Evolutionary conservation across 2,329 filamentous ascomycete species (phyloP).

Genomic region (Clarireedia monteithiana): DNA sequence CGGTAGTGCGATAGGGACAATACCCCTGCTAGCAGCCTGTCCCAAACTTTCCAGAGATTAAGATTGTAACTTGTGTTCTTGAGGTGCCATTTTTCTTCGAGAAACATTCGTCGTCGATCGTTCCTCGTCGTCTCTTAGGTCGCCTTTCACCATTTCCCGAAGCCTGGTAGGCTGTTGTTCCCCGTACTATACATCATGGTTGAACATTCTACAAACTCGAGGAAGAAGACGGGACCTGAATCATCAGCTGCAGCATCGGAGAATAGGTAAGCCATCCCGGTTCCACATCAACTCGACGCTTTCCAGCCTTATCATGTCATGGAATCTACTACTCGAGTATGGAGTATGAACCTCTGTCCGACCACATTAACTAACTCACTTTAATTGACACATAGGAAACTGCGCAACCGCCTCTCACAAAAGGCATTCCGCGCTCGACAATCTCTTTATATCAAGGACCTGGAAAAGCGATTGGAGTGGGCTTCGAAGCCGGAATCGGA

Average conservation of each 20-base stretch:
- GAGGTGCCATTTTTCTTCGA: too few species aligned
- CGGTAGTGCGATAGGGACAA: too few species aligned
- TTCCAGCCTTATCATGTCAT: neutral
- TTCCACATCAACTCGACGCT: neutral
- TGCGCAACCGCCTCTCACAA: conserved; percentile 7
- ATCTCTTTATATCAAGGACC: conserved; percentile 5
- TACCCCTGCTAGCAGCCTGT: too few species aligned
- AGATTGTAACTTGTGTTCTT: too few species aligned
- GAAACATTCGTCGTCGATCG: too few species aligned
- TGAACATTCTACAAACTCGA: neutral
- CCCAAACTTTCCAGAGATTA: too few species aligned
- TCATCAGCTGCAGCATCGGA: conserved; percentile 1
- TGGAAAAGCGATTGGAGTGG: conserved; percentile 7
- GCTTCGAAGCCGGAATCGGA: conserved; percentile 6
- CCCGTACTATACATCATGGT: neutral
- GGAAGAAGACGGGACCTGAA: neutral
- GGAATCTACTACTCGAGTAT: neutral
- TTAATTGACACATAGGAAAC: neutral
- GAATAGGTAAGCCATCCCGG: conserved; percentile 2
- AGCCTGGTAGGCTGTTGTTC: too few species aligned
- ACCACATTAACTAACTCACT: neutral
- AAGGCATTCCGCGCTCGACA: conserved; percentile 7
- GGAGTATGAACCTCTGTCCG: neutral
- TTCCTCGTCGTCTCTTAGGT: too few species aligned
- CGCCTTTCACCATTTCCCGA: too few species aligned